Percentiles rank a stretch among this genome's conserved stretches.
Evolutionary conservation across 2,329 filamentous ascomycete species (phyloP).

Genomic region (Parafenestella ontariensis): DNA sequence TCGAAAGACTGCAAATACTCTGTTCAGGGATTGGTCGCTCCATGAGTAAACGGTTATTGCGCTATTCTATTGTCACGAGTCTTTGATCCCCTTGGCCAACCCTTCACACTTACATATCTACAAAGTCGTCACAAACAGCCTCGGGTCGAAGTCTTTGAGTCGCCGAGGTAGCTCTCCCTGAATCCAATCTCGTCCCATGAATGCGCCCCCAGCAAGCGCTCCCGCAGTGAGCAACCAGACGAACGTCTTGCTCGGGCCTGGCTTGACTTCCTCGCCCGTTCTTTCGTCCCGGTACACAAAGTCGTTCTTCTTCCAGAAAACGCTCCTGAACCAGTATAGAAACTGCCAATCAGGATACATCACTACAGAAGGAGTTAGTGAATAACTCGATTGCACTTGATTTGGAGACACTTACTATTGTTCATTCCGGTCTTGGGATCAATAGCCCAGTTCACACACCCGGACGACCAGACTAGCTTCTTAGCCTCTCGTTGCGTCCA

Average conservation of each 20-base stretch:
- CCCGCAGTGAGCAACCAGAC: conserved; percentile 12
- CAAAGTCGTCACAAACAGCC: conserved; percentile 3
- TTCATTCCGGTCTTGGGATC: conserved; percentile 57
- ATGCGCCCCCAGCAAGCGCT: conserved; percentile 16
- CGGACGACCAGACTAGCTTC: conserved; percentile 57
- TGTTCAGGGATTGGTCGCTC: no score
- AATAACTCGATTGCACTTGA: not conserved
- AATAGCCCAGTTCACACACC: conserved; percentile 62
- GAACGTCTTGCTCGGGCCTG: conserved; percentile 13
- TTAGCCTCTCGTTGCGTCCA: conserved; percentile 53
- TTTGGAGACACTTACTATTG: conserved; percentile 37
- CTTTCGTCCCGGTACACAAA: conserved; percentile 43
- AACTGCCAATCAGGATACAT: conserved; percentile 63
- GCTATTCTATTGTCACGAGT: not conserved
- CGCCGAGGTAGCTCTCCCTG: conserved; percentile 16
- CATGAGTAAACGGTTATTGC: not conserved
- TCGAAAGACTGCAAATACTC: no score
- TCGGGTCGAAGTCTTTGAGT: conserved; percentile 14
- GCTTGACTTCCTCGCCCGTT: conserved; percentile 26
- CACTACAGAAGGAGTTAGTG: conserved; percentile 23
- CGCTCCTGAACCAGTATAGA: conserved; percentile 56
- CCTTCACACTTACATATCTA: not conserved
- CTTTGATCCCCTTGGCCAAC: not conserved
- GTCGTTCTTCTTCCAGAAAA: conserved; percentile 53
- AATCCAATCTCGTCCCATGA: conserved; percentile 23